Evolutionary conservation across 73 alveolate genomes (phyloP).

Genomic region (Tetrahymena elliotti): DNA sequence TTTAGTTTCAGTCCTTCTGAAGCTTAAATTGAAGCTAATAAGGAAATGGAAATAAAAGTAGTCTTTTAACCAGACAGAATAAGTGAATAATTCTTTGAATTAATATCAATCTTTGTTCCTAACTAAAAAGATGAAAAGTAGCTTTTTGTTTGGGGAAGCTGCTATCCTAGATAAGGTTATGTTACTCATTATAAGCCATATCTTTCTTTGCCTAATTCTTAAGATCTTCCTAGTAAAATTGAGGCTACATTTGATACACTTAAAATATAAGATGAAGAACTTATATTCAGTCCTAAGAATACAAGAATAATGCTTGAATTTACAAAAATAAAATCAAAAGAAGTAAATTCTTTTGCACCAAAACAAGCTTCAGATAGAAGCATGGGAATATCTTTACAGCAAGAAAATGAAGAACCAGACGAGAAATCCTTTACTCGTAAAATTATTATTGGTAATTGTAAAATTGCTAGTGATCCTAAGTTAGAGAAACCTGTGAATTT

Average conservation of each 20-base stretch:
- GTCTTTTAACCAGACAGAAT: conserved; percentile 85
- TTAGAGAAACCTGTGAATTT: conserved; percentile 84
- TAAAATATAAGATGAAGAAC: conserved; percentile 41
- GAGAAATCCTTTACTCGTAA: conserved; percentile 43
- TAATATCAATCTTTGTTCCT: conserved; percentile 83
- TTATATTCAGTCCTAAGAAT: conserved; percentile 36
- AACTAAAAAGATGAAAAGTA: conserved; percentile 82
- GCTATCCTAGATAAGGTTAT: conserved; percentile 81
- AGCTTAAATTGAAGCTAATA: conserved; percentile 79
- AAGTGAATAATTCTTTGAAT: conserved; percentile 78
- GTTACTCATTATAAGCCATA: conserved; percentile 79
- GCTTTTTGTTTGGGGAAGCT: conserved; percentile 77
- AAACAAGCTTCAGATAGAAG: conserved; percentile 55
- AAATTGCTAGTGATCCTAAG: conserved; percentile 73
- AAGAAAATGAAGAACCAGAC: not conserved
- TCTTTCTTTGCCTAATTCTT: conserved; percentile 55
- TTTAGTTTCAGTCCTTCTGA: conserved; percentile 84
- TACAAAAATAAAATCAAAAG: conserved; percentile 55
- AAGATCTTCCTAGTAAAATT: conserved; percentile 46
- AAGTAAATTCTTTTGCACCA: not conserved
- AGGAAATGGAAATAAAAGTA: conserved; percentile 65
- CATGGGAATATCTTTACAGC: not conserved
- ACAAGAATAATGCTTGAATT: conserved; percentile 63
- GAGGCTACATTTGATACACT: conserved; percentile 56
- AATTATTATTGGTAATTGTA: conserved; percentile 82